Conservation (phyloP, 164 flowering plant species). For the Hamamelis virginiana region DNA sequence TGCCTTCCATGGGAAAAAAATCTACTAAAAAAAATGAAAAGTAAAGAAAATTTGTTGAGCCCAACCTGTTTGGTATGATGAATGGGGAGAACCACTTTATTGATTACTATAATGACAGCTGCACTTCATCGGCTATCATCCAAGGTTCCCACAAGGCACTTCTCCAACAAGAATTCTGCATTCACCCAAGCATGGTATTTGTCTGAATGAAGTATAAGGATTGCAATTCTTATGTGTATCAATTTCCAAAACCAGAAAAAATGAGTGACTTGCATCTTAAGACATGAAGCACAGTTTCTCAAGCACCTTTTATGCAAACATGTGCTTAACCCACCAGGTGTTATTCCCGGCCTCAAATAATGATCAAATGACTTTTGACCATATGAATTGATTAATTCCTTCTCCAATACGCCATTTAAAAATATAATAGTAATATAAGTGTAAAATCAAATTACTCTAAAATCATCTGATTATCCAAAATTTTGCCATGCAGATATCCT, state of each 20-base stretch:
- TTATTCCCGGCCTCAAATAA: neutral
- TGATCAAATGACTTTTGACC: neutral
- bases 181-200: conserved; percentile 99
- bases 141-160: conserved; percentile 82
- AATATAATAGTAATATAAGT: no score
- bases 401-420: neutral
- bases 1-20: no score
- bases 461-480: neutral
- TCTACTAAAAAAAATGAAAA: neutral
- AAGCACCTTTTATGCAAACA: neutral
- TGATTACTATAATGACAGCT: neutral
- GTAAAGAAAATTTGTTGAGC: neutral
- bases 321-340: neutral
- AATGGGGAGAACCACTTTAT: neutral
- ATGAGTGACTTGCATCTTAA: neutral
- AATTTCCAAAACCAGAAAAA: neutral
- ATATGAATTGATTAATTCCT: neutral
- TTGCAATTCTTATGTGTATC: conserved; percentile 1
- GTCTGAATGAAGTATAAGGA: conserved; percentile 52
- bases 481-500: neutral
- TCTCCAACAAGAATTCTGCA: conserved; percentile 84
- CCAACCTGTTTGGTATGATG: neutral
- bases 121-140: conserved; percentile 46
- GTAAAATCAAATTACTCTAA: neutral
- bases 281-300: neutral